Evolutionary conservation across 345 rosid genomes (phyloP), one percentile per base, ranked within the genome.

Genomic region (Euphorbia lathyris): DNA sequence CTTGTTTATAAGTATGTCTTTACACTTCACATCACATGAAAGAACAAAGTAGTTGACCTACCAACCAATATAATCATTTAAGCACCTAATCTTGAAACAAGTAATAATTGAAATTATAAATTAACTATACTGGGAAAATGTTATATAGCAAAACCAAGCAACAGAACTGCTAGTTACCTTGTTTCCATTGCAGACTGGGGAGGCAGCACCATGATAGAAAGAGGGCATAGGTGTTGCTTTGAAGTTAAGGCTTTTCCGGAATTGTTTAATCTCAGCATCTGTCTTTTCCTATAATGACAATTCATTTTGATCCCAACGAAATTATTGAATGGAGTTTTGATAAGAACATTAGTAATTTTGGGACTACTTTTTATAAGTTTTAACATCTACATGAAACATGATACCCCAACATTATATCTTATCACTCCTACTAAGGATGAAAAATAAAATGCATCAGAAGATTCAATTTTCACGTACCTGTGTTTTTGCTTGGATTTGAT

Each of bases 171-270:
- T 34, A 34, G 36, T 65, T 85, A 93, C 97, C 97, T 84, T 87
- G 81, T 70, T 78, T 72, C 77, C 83, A 50, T 58, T 77, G 47
- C 84, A 83, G 22, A 19, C 75, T 13, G 72, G 78, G 45, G 74
- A 36, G 30, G 61, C 57, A 7, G 72, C 52, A 27, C 9, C 71
- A 38, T 83, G 86, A 74, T 93, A 90, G 80, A 93, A 93, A 63
- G 91, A 85, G 77, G 98, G 97, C 96, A 90, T 87, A 20, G 97
- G 97, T 23, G 78, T 84, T 63, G 98, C 96, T 76, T 87, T 90
- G 68, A 93, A 93, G 70, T 93, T 89, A 36, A 93, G 93, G 80
- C 90, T 85, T 74, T 83, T 86, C 57, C 97, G 80, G 56, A 85
- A 65, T 52, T 82, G 85, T 68, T 87, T 86, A 26, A 90, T 83